Conservation (phyloP, 805 yeast genomes). For the Candida ficus region DNA sequence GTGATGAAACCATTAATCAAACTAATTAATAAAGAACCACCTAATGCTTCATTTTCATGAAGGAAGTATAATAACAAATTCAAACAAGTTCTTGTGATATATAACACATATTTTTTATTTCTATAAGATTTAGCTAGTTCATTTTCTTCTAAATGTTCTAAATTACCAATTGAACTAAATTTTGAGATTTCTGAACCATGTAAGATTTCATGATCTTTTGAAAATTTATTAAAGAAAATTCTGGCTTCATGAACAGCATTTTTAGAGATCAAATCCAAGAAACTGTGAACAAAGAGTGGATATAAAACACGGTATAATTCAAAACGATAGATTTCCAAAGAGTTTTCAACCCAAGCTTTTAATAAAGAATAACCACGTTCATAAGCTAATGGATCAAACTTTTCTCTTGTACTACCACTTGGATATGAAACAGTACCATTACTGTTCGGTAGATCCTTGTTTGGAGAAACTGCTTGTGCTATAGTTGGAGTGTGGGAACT, state of each 20-base stretch:
- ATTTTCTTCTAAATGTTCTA: constrained; percentile 80
- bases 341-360: constrained; percentile 84
- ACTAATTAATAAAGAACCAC: constrained; percentile 84
- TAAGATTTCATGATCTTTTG: constrained; percentile 63
- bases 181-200: constrained; percentile 76
- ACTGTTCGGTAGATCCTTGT: neutral
- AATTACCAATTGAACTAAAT: constrained; percentile 67
- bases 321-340: constrained; percentile 86
- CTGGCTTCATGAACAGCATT: constrained; percentile 59
- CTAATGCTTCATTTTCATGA: constrained; percentile 87
- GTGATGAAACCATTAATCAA: constrained; percentile 80
- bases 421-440: no score
- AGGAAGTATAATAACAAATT: constrained; percentile 79
- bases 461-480: constrained; percentile 14
- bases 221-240: constrained; percentile 67
- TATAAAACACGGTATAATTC: constrained; percentile 79
- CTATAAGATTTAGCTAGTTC: constrained; percentile 73
- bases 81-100: constrained; percentile 77
- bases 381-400: constrained; percentile 54
- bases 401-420: constrained; percentile 11
- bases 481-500: constrained; percentile 56
- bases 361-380: constrained; percentile 76
- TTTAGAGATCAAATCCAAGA: constrained; percentile 69
- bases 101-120: constrained; percentile 65
- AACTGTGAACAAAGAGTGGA: constrained; percentile 91